Evolutionary conservation across 495 filamentous ascomycete genomes (phyloP).

Genomic region (Aspergillus baeticus): DNA sequence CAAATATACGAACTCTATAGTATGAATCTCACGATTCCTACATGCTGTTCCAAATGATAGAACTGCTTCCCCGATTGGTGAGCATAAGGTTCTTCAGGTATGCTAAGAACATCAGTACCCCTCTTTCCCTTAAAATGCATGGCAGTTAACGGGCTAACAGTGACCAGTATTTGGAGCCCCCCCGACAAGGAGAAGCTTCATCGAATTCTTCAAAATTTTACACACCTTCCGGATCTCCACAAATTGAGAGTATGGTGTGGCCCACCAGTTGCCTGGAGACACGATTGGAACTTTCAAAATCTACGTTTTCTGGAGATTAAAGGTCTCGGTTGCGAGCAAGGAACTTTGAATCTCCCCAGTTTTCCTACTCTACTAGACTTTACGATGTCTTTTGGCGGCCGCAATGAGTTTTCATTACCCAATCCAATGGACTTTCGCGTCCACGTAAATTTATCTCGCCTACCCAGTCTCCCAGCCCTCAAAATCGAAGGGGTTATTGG

Average conservation of each 20-base stretch:
- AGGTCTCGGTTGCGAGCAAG: constrained; percentile 2
- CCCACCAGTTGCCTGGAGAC: constrained; percentile 1
- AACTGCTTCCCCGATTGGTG: no score
- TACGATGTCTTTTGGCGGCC: neutral
- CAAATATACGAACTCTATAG: no score
- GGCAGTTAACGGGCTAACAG: neutral
- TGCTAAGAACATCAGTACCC: no score
- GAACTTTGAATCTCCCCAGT: constrained; percentile 1
- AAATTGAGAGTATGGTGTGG: constrained; percentile 1
- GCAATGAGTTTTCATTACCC: no score
- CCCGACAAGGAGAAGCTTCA: constrained; percentile 3
- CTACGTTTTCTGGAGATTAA: constrained; percentile 6
- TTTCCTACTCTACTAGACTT: neutral
- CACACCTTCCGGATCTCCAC: constrained; percentile 1
- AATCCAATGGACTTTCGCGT: no score
- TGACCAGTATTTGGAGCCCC: constrained; percentile 2
- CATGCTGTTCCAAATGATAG: no score
- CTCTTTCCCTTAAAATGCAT: no score
- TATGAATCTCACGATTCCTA: no score
- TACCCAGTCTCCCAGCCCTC: no score
- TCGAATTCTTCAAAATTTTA: constrained; percentile 1
- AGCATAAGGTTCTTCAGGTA: no score
- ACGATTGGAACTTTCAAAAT: constrained; percentile 7
- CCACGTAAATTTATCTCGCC: no score
- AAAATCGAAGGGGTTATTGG: no score